These are phyloP conservation scores for Linnemannia schmuckeri DNA, from an alignment of 192 early-diverging fungal species.

Conservation along the genomic window DNA sequence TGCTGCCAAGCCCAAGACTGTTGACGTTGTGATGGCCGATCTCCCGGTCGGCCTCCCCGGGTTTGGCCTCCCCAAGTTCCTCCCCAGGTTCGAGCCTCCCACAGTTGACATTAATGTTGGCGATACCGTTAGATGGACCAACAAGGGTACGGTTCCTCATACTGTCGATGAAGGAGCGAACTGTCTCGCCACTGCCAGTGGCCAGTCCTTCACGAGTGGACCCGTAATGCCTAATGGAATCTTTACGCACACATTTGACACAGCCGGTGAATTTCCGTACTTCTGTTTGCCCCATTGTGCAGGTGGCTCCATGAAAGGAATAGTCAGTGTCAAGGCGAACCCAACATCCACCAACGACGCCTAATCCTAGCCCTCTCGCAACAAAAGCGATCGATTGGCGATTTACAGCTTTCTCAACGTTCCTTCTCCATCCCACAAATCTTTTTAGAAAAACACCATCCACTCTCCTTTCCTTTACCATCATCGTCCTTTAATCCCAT, in stretches of 20 bases:
- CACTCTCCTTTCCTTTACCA: no score
- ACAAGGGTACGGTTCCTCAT: neutral
- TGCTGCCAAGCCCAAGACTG: slow-evolving; percentile 16
- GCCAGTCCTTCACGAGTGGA: neutral
- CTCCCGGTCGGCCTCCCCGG: no score
- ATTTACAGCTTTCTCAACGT: neutral
- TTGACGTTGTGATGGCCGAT: neutral
- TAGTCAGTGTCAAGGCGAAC: neutral
- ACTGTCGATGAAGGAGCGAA: neutral
- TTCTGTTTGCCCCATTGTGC: slow-evolving; percentile 8
- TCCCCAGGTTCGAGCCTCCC: neutral
- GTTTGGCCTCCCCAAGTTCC: no score
- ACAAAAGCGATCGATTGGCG: neutral
- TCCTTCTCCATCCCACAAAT: neutral
- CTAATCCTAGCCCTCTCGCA: neutral
- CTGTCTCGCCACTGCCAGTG: neutral
- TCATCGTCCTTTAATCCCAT: no score
- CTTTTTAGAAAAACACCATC: neutral
- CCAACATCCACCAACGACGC: neutral
- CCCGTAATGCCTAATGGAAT: neutral
- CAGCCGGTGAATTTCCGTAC: slow-evolving; percentile 5
- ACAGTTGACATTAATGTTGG: slow-evolving; percentile 6
- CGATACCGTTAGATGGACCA: slow-evolving; percentile 10
- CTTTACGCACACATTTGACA: slow-evolving; percentile 8
- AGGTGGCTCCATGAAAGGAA: neutral